Base-by-base conservation (phyloP, 176 grass and related monocot species). In the Aegilops longissima region DNA sequence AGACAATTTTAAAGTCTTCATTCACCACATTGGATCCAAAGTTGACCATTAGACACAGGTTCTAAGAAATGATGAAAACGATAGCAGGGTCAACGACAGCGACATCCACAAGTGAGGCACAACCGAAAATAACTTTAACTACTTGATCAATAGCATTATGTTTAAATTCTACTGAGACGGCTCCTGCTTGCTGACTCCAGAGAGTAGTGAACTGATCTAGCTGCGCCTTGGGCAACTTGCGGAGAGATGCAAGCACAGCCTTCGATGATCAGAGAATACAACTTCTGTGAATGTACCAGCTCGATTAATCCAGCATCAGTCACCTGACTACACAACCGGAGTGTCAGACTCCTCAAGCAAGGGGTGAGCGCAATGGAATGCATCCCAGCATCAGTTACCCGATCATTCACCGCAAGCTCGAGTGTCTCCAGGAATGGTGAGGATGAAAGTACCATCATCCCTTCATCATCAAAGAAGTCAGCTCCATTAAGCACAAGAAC, bases 331-430 rank as follows among this genome's bases (percentile, higher is more conserved):
- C 91, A 93, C 51, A 45, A 78, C 78, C 76, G 30, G 62, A 93
- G 88, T 23, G 18, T 82, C 45, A 93, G 91, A 77, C 80, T 78
- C 38, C 61, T 86, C 80, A 93, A 85, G 76, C 54, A 42, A 5
- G 81, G 84, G 51, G 42, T 77, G 70, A 21, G 70, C 9, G 61
- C 54, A 12, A 87, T 59, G 70, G 70, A 78, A 18, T 20, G 76
- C 64, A 93, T 81, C 30, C 91, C 91, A n/a, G 79, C 70, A 82
- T 93, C 84, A 33, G 67, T 81, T 36, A 90, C 68, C 61, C 59
- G 62, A 35, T 80, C 68, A 36, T 84, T 86, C 18, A 69, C 83
- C 23, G 70, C 35, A 27, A 93, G 81, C 65, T 93, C 81, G 4
- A 93, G 70, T 34, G 64, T 56, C 85, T 90, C 88, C 88, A 93